Base-by-base conservation (phyloP, 139 green algal genomes). In the Chlorella ohadii region DNA sequence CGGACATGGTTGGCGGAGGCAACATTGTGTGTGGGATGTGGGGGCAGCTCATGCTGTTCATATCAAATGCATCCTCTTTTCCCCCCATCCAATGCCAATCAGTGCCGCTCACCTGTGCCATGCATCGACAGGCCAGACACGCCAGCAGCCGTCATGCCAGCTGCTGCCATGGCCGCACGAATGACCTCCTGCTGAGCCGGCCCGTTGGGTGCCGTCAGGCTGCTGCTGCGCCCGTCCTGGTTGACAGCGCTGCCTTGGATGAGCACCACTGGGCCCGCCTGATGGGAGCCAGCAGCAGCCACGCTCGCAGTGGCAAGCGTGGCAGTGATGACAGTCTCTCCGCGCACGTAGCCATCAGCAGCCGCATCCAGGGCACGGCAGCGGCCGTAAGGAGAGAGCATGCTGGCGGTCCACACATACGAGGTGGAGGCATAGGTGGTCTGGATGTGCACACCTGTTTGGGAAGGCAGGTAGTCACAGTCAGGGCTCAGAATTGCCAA, bases 181-280 rank as follows among this genome's bases (percentile, higher is more conserved):
- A 98, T 90, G 39, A 97, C 94, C 28, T 82, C 86, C 85, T 96
- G 91, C 88, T 98, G 96, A 28, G 94, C 91, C 12, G 95, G 94
- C 0, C 95, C 96, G 84, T 96, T 97, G 57, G 96, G 96, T 16
- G 96, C 95, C 0, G 95, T 98, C 59, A 98, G 88, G 72, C 88
- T 90, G 84, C 91, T 95, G 78, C 90, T 95, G 83, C 94, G 92
- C 2, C 94, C 94, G 81, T 98, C 95, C 78, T 92, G 88, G 85
- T 93, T 94, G 36, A 91, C 87, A 15, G 87, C 86, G 31, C 71
- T 81, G 65, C 80, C 88, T 7, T 27, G 33, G 19, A 91, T 70
- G 31, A 84, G 55, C 17, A 82, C 27, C 16, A 13, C n/a, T 0
- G 34, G 31, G 19, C 33, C 47, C 3, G 39, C 38, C 19, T 2